Evolutionary conservation across 164 flowering plant species (phyloP).

Genomic region (Akebia trifoliata): DNA sequence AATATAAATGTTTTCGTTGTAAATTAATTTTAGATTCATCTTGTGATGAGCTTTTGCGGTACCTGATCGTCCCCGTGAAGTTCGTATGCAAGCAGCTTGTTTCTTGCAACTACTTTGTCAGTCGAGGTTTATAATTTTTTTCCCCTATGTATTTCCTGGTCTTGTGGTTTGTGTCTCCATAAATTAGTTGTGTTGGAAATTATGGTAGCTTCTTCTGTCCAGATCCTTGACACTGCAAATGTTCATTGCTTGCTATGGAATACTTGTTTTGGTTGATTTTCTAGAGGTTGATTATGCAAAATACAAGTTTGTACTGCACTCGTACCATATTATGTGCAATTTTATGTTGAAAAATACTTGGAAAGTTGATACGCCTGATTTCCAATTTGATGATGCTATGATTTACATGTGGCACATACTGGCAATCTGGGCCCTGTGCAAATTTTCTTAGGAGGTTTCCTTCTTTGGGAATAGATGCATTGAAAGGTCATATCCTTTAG

Average conservation of each 20-base stretch:
- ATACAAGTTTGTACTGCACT: conserved; percentile 56
- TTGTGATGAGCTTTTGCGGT: conserved; percentile 80
- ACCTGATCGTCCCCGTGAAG: conserved; percentile 84
- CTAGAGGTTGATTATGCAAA: conserved; percentile 97
- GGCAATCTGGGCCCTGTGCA: neutral
- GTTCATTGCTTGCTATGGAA: conserved; percentile 97
- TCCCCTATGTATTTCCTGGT: neutral
- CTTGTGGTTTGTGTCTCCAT: neutral
- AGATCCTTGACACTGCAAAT: conserved; percentile 94
- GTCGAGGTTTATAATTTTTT: conserved; percentile 71
- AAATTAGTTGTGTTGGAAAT: neutral
- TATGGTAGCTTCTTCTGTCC: conserved; percentile 25
- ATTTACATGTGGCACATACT: neutral
- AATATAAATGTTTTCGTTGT: neutral
- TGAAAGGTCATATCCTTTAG: too few species aligned
- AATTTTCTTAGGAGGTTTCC: neutral
- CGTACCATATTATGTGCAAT: neutral
- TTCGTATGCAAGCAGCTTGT: conserved; percentile 95
- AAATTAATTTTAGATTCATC: conserved; percentile 59
- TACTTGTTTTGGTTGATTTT: conserved; percentile 91
- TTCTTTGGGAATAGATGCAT: too few species aligned
- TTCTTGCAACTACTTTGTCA: conserved; percentile 97
- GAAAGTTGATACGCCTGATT: too few species aligned
- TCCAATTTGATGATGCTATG: too few species aligned
- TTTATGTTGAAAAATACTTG: neutral